Base-by-base conservation (phyloP, 2,329 filamentous ascomycete genomes). In the Penicillium sp. region DNA sequence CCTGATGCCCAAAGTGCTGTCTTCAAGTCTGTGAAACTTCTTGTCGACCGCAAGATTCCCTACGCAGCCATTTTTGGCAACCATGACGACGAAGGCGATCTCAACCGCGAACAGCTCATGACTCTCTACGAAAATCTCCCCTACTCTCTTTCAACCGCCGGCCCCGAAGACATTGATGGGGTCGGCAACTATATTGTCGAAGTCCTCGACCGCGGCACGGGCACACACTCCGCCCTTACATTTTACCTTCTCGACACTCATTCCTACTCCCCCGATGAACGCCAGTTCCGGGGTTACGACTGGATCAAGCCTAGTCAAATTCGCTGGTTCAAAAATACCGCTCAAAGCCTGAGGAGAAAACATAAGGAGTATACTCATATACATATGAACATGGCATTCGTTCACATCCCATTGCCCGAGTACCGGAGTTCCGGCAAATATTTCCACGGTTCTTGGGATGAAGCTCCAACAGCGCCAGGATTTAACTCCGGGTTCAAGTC, bases 1-100 rank as follows among this genome's bases (percentile, higher is more conserved):
- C 91, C 90, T 11, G 95, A 99, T 79, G 89, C 90, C 10, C 93
- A 96, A 72, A 95, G 89, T 59, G 90, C 93, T 37, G 90, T 99
- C 57, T 96, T 96, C 81, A 99, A 99, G 76, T 91, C 93, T 68
- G 90, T 91, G 6, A 87, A 90, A 48, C 82, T 96, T 13, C 85
- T 99, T 50, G 89, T 91, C 60, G 87, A 91, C 72, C 90, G 90
- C 72, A 91, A 91, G 68, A 91, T 98, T 37, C 95, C 95, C 0
- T 98, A 96, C 69, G 90, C 92, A 16, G 88, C 89, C 59, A 98
- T 99, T 58, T 97, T 98, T 69, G 95, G 95, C 55, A 99, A 99
- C 73, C 95, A 99, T 74, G 95, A 99, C 70, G 93, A 98, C 68
- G 93, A 98, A 79, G 88, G 88, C 33, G 86, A 90, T 46, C 83